A percentile compares a stretch with the other conserved stretches of the same genome.
Evolutionary conservation across 805 yeast genomes (phyloP).

Genomic region (Priceomyces haplophilus): DNA sequence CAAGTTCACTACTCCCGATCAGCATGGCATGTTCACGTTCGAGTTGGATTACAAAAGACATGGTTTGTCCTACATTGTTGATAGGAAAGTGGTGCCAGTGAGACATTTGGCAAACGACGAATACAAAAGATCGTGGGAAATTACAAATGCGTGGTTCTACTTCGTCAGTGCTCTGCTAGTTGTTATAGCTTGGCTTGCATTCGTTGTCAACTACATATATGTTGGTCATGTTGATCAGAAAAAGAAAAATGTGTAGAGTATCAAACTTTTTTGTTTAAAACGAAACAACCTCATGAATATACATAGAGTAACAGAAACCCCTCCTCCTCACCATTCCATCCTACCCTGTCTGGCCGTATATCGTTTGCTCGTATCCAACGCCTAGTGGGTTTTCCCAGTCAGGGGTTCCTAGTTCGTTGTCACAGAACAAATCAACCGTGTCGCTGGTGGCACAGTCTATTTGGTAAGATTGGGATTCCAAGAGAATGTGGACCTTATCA

Average conservation of each 20-base stretch:
- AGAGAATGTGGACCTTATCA: constrained; percentile 9
- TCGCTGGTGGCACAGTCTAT: constrained; percentile 23
- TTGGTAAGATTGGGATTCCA: constrained; percentile 11
- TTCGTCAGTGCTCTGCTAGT: constrained; percentile 69
- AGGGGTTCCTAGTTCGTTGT: constrained; percentile 15
- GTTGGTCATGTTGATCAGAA: constrained; percentile 27
- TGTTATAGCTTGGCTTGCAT: constrained; percentile 70
- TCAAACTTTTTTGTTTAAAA: too few species aligned
- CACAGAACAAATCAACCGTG: constrained; percentile 19
- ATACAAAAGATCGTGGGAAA: constrained; percentile 88
- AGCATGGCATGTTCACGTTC: constrained; percentile 94
- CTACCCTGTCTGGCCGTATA: neutral
- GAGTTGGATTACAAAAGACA: constrained; percentile 71
- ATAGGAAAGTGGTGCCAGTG: constrained; percentile 70
- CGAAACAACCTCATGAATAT: neutral
- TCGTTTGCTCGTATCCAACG: constrained; percentile 10
- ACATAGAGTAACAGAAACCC: too few species aligned
- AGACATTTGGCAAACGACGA: constrained; percentile 96
- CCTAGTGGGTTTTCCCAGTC: constrained; percentile 21
- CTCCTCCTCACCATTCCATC: too few species aligned
- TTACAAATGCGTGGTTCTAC: constrained; percentile 91
- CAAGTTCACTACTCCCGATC: constrained; percentile 80
- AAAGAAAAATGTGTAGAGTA: constrained; percentile 30
- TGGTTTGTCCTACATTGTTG: constrained; percentile 68
- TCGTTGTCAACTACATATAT: constrained; percentile 63